Evolutionary conservation across 345 rosid species (phyloP).

Genomic region (Garcia nutans): DNA sequence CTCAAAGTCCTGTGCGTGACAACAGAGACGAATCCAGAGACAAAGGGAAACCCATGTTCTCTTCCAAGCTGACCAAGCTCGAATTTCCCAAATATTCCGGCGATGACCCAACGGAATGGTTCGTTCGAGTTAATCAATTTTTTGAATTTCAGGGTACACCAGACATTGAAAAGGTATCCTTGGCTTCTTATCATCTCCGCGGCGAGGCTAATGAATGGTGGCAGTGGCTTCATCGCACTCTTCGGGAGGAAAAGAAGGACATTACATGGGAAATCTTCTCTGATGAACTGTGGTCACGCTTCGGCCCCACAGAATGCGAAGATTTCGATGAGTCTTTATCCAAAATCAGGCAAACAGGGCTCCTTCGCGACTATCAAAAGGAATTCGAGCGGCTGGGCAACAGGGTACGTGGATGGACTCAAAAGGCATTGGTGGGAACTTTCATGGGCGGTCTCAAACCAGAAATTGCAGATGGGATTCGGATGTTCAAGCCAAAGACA

Average conservation of each 20-base stretch:
- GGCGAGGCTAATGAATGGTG: conserved; percentile 10
- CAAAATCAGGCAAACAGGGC: not conserved
- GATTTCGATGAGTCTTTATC: not conserved
- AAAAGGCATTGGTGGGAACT: not conserved
- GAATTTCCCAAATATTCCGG: too few species aligned
- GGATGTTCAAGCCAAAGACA: conserved; percentile 8
- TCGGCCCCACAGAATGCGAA: not conserved
- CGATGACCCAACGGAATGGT: too few species aligned
- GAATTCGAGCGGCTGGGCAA: not conserved
- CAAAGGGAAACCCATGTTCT: too few species aligned
- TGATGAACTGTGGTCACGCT: not conserved
- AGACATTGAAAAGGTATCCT: too few species aligned
- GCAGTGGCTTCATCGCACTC: not conserved
- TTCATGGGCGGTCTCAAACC: not conserved
- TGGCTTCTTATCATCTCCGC: too few species aligned
- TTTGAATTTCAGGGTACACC: too few species aligned
- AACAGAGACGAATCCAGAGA: too few species aligned
- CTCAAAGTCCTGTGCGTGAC: too few species aligned
- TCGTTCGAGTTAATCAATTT: too few species aligned
- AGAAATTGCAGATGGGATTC: not conserved
- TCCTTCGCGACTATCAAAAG: not conserved
- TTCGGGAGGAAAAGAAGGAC: not conserved
- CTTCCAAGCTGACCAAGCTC: too few species aligned
- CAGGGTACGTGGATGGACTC: not conserved
- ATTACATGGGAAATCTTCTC: not conserved